Percentiles rank a stretch among this genome's conserved stretches.
These are phyloP conservation scores for Erysiphe neolycopersici DNA, from an alignment of 2,329 filamentous ascomycete genomes.

Conservation along the genomic window DNA sequence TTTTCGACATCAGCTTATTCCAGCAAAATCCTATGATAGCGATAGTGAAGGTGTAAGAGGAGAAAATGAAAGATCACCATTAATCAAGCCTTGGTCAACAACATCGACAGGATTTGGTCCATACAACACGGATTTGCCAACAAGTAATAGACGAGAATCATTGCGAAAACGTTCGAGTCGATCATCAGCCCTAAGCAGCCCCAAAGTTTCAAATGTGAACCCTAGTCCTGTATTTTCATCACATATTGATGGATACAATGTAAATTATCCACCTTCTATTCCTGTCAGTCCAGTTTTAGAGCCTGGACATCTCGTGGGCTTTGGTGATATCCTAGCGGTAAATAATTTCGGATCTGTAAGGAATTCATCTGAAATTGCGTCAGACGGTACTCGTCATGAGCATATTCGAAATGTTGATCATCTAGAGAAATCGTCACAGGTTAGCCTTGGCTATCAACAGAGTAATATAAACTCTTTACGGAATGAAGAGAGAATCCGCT, in stretches of 20 bases:
- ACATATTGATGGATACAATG: slow-evolving; percentile 25
- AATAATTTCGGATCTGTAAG: slow-evolving; percentile 25
- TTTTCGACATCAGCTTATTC: slow-evolving; percentile 13
- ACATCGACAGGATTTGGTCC: slow-evolving; percentile 5
- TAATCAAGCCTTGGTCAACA: slow-evolving; percentile 19
- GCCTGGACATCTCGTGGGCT: slow-evolving; percentile 24
- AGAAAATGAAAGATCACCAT: slow-evolving; percentile 24
- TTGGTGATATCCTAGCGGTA: slow-evolving; percentile 44
- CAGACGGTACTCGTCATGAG: slow-evolving; percentile 6
- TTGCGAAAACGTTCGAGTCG: slow-evolving; percentile 12
- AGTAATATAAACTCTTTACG: slow-evolving; percentile 33
- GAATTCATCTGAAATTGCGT: slow-evolving; percentile 3
- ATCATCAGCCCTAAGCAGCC: slow-evolving; percentile 19
- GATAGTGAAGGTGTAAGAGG: slow-evolving; percentile 21
- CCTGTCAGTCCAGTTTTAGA: slow-evolving; percentile 32
- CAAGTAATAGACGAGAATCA: slow-evolving; percentile 16
- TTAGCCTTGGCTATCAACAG: slow-evolving; percentile 12
- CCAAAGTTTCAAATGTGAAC: slow-evolving; percentile 10
- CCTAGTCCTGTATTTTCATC: slow-evolving; percentile 5
- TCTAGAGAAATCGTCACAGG: slow-evolving; percentile 5
- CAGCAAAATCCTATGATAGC: slow-evolving; percentile 13
- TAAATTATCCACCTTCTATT: slow-evolving; percentile 43
- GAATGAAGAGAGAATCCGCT: slow-evolving; percentile 75
- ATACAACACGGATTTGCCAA: neutral
- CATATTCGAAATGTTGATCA: slow-evolving; percentile 13